Base-by-base conservation (phyloP, 768 basidiomycete genomes). In the Sarcomyxa edulis region DNA sequence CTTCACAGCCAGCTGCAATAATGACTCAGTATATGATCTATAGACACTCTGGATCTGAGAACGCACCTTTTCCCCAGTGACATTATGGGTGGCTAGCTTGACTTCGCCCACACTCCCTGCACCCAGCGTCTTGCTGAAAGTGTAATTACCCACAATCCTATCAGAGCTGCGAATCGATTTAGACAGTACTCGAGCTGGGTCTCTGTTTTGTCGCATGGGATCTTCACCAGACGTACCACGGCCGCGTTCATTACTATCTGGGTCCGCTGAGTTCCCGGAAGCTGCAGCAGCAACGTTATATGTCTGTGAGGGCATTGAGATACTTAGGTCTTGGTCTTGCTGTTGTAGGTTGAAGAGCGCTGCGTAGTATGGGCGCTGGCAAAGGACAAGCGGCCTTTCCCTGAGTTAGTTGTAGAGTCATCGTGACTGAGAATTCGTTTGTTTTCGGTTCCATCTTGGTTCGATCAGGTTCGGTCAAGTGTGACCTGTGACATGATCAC, bases 41-140 rank as follows among this genome's bases (percentile, higher is more conserved):
- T 36, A 32, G 38, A 41, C 29, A 32, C 25, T 15, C 9, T 46
- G 37, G 38, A 32, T 6, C 38, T 8, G 20, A 9, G 26, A 16
- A 67, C 79, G 48, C 51, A 94, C 95, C 81, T 94, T 95, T 64
- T 97, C 94, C 19, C 86, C 88, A 1, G 90, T 87, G 47, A 81
- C 54, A 45, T 84, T 86, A 60, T 94, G 90, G 14, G 84, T 84
- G 3, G 91, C 95, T 8, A 98, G 77, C 69, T 97, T 99, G 54
- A 99, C 95, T 61, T 97, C 97, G 48, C 95, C 95, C 95, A 99
- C 98, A 58, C 88, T 92, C 25, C 95, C 95, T 15, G 94, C 95
- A 18, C 95, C 95, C 28, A 99, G 74, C 4, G 95, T 96, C 74
- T 97, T 98, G 54, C 87, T 87, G 49, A 99, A 76, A 44, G 88